Conservation (phyloP, 805 yeast species). For the Metschnikowia hibisci region DNA sequence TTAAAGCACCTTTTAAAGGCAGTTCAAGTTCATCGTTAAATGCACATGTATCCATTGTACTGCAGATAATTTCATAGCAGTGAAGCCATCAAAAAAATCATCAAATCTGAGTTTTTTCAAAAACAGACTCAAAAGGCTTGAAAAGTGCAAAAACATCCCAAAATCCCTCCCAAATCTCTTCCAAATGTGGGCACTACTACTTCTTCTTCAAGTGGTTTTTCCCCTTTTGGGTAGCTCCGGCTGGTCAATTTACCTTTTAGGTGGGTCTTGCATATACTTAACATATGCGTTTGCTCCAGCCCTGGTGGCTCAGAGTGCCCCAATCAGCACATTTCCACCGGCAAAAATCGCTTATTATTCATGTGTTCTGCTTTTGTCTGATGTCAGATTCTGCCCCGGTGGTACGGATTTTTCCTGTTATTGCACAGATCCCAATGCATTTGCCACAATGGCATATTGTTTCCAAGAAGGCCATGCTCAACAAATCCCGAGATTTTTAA, state of each 20-base stretch:
- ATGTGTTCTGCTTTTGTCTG: slow-evolving; percentile 26
- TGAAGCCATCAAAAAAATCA: too few species aligned
- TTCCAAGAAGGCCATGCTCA: slow-evolving; percentile 23
- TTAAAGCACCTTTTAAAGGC: not conserved
- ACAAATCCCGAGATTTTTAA: slow-evolving; percentile 23
- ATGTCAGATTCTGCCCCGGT: slow-evolving; percentile 20
- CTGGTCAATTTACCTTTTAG: slow-evolving; percentile 3
- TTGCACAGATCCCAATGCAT: slow-evolving; percentile 29
- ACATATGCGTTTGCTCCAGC: slow-evolving; percentile 48
- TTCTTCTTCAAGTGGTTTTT: not conserved
- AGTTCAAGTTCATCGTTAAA: too few species aligned
- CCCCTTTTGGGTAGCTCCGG: not conserved
- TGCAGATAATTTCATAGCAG: too few species aligned
- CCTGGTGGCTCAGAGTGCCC: slow-evolving; percentile 27
- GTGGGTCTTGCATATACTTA: slow-evolving; percentile 14
- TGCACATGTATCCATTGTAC: too few species aligned
- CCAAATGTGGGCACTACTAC: slow-evolving; percentile 1
- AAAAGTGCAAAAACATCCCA: not conserved
- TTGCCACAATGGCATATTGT: slow-evolving; percentile 38
- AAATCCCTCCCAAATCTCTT: not conserved
- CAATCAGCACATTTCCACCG: slow-evolving; percentile 27
- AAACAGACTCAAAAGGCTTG: not conserved
- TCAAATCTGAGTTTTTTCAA: not conserved
- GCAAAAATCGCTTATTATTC: slow-evolving; percentile 29
- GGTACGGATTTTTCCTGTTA: slow-evolving; percentile 16